Evolutionary conservation across 768 basidiomycete genomes (phyloP).

Genomic region (Phylloporus arenicola): DNA sequence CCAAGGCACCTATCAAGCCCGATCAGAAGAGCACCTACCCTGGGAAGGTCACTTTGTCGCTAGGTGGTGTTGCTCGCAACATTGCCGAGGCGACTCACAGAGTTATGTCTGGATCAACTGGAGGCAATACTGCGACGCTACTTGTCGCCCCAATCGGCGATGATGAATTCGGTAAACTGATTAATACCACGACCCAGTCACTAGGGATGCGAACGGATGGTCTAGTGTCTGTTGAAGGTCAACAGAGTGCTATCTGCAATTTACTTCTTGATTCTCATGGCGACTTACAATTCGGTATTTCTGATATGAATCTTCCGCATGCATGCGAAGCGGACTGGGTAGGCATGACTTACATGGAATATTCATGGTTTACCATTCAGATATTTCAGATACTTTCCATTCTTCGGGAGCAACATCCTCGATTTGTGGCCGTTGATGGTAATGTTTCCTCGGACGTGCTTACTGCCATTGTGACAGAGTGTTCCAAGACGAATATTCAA

Average conservation of each 20-base stretch:
- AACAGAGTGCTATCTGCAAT: conserved; percentile 78
- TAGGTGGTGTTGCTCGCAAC: conserved; percentile 94
- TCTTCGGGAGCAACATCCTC: conserved; percentile 47
- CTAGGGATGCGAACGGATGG: conserved; percentile 85
- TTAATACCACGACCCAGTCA: conserved; percentile 49
- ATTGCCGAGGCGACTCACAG: conserved; percentile 87
- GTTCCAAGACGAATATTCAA: conserved; percentile 41
- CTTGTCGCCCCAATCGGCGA: conserved; percentile 73
- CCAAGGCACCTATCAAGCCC: conserved; percentile 28
- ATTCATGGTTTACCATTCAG: background rate
- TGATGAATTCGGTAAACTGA: conserved; percentile 70
- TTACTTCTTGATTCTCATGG: conserved; percentile 73
- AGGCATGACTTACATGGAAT: background rate
- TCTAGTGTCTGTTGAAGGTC: conserved; percentile 37
- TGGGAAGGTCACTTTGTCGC: conserved; percentile 62
- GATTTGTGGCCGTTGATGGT: conserved; percentile 67
- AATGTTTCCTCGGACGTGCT: conserved; percentile 61
- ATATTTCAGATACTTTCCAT: conserved; percentile 43
- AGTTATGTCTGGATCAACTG: conserved; percentile 36
- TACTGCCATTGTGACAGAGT: conserved; percentile 45
- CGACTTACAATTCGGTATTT: conserved; percentile 75
- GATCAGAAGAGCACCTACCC: conserved; percentile 71
- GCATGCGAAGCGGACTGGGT: conserved; percentile 45
- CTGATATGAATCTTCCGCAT: conserved; percentile 80
- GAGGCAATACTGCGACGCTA: conserved; percentile 35